A percentile compares a stretch with the other conserved stretches of the same genome.
Evolutionary conservation across 2,329 filamentous ascomycete genomes (phyloP).

Genomic region (Phaeosphaeria sp.): DNA sequence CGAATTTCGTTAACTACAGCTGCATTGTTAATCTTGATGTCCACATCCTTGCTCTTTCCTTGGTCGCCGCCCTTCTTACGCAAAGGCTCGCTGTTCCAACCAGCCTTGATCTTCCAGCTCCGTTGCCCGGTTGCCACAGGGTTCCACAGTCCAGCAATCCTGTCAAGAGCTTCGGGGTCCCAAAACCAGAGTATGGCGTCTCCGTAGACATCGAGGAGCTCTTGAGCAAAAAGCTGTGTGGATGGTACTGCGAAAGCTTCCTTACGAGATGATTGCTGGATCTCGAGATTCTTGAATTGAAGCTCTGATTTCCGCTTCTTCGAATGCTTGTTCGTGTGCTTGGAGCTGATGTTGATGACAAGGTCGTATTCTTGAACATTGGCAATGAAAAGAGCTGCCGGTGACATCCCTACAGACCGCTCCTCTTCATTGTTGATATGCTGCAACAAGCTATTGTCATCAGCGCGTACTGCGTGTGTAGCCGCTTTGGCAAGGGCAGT

Average conservation of each 20-base stretch:
- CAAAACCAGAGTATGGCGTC: conserved; percentile 81
- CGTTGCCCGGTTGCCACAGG: conserved; percentile 59
- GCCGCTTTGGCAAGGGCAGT: conserved; percentile 81
- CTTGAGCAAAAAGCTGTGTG: conserved; percentile 67
- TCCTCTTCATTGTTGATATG: conserved; percentile 14
- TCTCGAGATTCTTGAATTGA: conserved; percentile 82
- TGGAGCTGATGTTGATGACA: conserved; percentile 72
- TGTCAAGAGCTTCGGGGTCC: conserved; percentile 63
- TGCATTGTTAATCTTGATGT: conserved; percentile 69
- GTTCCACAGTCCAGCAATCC: conserved; percentile 71
- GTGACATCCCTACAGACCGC: conserved; percentile 38
- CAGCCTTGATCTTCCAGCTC: conserved; percentile 73
- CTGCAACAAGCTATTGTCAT: conserved; percentile 57
- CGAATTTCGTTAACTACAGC: conserved; percentile 77
- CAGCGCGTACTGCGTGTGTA: conserved; percentile 54
- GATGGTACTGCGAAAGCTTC: conserved; percentile 62
- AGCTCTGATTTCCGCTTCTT: conserved; percentile 47
- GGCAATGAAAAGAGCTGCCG: conserved; percentile 72
- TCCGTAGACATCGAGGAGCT: conserved; percentile 71
- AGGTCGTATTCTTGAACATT: conserved; percentile 83
- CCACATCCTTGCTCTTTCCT: conserved; percentile 51
- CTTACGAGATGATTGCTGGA: conserved; percentile 47
- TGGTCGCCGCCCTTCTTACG: conserved; percentile 31
- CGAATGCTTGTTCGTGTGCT: conserved; percentile 49
- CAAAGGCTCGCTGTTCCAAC: conserved; percentile 69